These are phyloP conservation scores for Ophiocordyceps unilateralis DNA, from an alignment of 2,329 filamentous ascomycete species.

Conservation along the genomic window DNA sequence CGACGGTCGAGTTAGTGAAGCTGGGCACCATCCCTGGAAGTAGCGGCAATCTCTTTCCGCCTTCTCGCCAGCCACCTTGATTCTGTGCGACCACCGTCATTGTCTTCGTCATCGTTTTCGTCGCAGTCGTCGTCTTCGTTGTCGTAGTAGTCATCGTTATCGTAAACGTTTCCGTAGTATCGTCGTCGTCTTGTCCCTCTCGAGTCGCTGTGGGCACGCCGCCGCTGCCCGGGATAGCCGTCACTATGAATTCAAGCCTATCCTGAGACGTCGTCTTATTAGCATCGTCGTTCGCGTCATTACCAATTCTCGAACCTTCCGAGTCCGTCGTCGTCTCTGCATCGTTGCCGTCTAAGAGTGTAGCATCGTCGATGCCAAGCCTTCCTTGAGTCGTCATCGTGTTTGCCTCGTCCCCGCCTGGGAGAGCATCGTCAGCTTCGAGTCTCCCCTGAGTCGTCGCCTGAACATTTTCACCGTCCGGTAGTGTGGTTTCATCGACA, in stretches of 20 bases:
- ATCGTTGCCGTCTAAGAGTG: not conserved
- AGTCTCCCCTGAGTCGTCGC: not conserved
- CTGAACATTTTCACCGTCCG: too few relatives aligned
- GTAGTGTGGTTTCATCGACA: too few relatives aligned
- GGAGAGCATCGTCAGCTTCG: not conserved
- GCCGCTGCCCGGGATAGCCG: too few relatives aligned
- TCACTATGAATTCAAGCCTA: too few relatives aligned
- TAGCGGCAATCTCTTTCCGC: not conserved
- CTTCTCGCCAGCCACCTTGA: not conserved
- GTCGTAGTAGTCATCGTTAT: constrained; percentile 3
- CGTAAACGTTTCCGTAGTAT: not conserved
- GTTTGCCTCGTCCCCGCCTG: not conserved
- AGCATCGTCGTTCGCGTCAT: too few relatives aligned
- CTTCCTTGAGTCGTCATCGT: not conserved
- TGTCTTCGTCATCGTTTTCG: not conserved
- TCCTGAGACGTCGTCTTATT: too few relatives aligned
- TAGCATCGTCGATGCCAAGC: not conserved
- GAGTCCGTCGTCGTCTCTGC: not conserved
- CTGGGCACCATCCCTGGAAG: not conserved
- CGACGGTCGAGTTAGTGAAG: not conserved
- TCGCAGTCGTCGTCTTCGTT: not conserved
- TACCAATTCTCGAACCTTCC: too few relatives aligned
- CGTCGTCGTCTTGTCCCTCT: constrained; percentile 3
- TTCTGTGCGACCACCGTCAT: not conserved
- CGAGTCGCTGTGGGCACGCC: constrained; percentile 4